Base-by-base conservation (phyloP, 2,329 filamentous ascomycete species). In the Fusarium mangiferae region DNA sequence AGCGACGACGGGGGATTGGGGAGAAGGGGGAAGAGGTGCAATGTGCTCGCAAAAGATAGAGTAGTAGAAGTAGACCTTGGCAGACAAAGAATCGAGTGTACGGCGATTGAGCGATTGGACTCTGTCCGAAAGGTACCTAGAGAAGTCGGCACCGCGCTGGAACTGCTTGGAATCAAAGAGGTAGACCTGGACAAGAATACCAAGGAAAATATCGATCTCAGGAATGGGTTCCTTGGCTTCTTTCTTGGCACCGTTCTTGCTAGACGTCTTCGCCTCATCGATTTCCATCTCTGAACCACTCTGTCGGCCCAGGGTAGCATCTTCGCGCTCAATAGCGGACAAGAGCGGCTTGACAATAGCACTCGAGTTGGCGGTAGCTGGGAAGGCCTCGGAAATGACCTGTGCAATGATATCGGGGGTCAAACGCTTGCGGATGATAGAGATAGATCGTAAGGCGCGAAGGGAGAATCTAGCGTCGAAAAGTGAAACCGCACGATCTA, bases 11-110 rank as follows among this genome's bases (percentile, higher is more conserved):
- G 95, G 93, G 12, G 95, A 97, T 79, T 94, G 92, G 63, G 94
- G 93, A 59, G 95, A 98, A 30, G 96, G 95, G 49, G 96, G 94
- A 72, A 96, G 90, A 28, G 96, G 95, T 69, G 91, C 90, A 71
- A 97, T 90, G 83, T 97, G 92, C 88, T 99, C 96, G 85, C 93
- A 94, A 87, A 98, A 98, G 78, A 98, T 88, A 30, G 94, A 94
- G 85, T 94, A 98, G 88, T 99, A 99, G 85, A 98, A 98, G 88
- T 98, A 99, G 73, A 96, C 95, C 84, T 97, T 97, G 75, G 96
- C 95, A 67, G 95, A 94, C 67, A 99, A 90, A 56, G 95, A 95
- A 83, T 99, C 96, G 72, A 99, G 87, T 30, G 96, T 98, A 78
- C 96, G 92, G 72, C 96, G 93, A 87, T 99, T 99, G 81, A 97